Evolutionary conservation across 495 filamentous ascomycete genomes (phyloP).

Genomic region (Hypoxylon subgilvum): DNA sequence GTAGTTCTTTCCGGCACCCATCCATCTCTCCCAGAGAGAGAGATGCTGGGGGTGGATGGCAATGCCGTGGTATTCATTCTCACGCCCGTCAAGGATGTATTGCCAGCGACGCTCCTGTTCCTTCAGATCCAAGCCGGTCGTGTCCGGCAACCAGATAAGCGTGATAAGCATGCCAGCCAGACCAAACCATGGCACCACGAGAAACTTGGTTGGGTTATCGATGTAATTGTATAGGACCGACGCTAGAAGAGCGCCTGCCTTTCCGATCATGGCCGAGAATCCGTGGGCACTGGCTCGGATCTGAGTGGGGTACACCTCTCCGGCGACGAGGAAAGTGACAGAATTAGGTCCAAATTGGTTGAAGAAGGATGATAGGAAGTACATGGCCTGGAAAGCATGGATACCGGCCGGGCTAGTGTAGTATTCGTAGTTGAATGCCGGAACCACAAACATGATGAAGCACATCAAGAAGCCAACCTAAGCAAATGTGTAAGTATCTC

Average conservation of each 20-base stretch:
- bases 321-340: conserved; percentile 89
- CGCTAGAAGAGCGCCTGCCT: conserved; percentile 81
- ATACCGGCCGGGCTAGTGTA: conserved; percentile 70
- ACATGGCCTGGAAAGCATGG: conserved; percentile 86
- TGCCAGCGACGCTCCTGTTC: conserved; percentile 90
- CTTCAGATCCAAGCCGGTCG: conserved; percentile 89
- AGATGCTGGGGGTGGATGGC: conserved; percentile 86
- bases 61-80: conserved; percentile 83
- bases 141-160: conserved; percentile 83
- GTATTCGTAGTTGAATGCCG: conserved; percentile 82
- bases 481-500: neutral
- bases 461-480: conserved; percentile 78
- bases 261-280: conserved; percentile 82
- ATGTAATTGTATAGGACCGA: conserved; percentile 90
- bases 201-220: conserved; percentile 74
- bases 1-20: conserved; percentile 75
- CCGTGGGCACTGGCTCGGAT: conserved; percentile 91
- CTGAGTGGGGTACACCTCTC: conserved; percentile 87
- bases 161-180: conserved; percentile 80
- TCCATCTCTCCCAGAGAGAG: conserved; percentile 77
- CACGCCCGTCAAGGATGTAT: conserved; percentile 75
- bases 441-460: conserved; percentile 86
- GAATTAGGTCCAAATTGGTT: conserved; percentile 95
- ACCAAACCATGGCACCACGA: conserved; percentile 91
- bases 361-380: conserved; percentile 92